These are phyloP conservation scores for Trichophyton benhamiae DNA, from an alignment of 2,329 filamentous ascomycete species.

Conservation along the genomic window DNA sequence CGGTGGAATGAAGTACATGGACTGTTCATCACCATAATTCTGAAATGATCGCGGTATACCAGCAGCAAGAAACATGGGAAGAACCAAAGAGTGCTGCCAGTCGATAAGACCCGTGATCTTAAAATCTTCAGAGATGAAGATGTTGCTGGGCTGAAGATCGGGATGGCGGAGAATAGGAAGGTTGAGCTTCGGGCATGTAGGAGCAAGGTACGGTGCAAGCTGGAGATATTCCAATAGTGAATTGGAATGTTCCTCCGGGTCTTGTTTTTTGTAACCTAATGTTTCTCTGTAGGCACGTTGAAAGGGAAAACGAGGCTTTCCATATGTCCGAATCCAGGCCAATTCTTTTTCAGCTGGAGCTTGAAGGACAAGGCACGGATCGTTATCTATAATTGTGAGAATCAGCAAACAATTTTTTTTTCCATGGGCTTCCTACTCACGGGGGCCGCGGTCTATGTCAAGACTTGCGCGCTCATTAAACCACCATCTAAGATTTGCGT, in stretches of 20 bases:
- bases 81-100: background rate
- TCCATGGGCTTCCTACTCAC: background rate
- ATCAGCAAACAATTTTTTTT: too few species aligned
- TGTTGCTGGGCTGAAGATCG: background rate
- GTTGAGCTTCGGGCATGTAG: background rate
- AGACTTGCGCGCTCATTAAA: too few species aligned
- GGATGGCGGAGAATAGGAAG: background rate
- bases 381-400: too few species aligned
- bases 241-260: background rate
- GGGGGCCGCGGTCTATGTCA: too few species aligned
- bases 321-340: background rate
- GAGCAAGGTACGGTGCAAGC: background rate
- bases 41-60: background rate
- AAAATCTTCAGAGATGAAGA: background rate
- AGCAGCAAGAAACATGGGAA: background rate
- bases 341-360: too few species aligned
- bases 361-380: too few species aligned
- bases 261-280: background rate
- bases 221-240: background rate
- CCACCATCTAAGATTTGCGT: conserved; percentile 1
- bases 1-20: background rate
- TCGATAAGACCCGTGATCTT: background rate
- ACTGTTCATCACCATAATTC: background rate
- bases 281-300: background rate
- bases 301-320: background rate